Conservation (phyloP, 371 early-diverging fungal genomes). For the Basidiobolus meristosporus region DNA sequence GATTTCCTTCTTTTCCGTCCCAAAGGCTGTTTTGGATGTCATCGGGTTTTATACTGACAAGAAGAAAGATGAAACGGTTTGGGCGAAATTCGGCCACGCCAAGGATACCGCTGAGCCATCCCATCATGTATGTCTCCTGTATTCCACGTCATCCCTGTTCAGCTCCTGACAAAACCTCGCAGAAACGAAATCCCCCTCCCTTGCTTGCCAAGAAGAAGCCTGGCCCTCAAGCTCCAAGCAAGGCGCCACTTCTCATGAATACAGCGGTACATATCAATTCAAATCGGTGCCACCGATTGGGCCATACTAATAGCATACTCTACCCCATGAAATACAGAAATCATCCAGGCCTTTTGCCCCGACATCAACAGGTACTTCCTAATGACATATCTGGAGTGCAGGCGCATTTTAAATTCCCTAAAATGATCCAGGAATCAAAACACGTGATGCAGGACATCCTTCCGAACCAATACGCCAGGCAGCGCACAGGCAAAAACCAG, state of each 20-base stretch:
- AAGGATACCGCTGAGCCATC: background rate
- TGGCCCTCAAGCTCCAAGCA: background rate
- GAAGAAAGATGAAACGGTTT: conserved; percentile 50
- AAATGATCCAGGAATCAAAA: no score
- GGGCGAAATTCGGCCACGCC: conserved; percentile 60
- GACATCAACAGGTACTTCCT: no score
- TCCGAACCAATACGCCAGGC: no score
- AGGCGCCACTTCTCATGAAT: conserved; percentile 2
- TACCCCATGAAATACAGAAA: no score
- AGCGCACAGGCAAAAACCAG: conserved; percentile 3
- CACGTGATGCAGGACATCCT: no score
- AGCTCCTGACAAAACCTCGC: background rate
- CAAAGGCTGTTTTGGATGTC: conserved; percentile 76
- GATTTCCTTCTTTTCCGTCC: no score
- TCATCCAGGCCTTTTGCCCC: no score
- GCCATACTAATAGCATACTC: no score
- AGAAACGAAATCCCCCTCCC: conserved; percentile 7
- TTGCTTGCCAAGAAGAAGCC: conserved; percentile 3
- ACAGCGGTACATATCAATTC: no score
- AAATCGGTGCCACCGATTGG: no score
- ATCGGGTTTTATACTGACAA: conserved; percentile 82
- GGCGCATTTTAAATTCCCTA: no score
- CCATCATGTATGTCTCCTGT: conserved; percentile 4
- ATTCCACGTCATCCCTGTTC: background rate
- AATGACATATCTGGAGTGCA: no score